Evolutionary conservation across 139 green algal species (phyloP).

Genomic region (Micractinium sp.): DNA sequence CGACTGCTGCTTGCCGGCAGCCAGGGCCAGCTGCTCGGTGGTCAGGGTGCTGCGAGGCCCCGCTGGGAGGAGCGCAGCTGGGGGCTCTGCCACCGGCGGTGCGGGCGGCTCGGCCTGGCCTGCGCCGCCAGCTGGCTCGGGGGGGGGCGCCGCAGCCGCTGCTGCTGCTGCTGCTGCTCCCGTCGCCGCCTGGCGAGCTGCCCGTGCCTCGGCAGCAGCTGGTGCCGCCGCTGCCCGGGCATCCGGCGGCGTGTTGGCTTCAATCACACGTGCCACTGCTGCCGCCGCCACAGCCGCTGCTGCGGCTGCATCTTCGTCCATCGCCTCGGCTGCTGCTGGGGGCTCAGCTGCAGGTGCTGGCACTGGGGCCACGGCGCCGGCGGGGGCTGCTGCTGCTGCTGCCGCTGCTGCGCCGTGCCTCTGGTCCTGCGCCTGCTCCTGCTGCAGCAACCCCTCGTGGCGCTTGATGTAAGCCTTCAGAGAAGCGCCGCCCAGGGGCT

Average conservation of each 20-base stretch:
- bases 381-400: background rate
- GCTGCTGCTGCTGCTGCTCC: no score
- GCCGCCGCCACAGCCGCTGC: background rate
- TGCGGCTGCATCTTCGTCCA: background rate
- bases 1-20: background rate
- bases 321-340: background rate
- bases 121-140: no score
- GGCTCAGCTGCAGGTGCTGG: background rate
- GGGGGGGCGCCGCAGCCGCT: no score
- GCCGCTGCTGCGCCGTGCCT: background rate
- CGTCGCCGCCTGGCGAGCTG: no score
- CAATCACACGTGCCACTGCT: background rate
- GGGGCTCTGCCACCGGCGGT: no score
- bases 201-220: background rate
- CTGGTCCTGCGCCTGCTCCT: background rate
- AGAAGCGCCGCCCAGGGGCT: constrained; percentile 9
- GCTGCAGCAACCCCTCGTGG: background rate
- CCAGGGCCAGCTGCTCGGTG: background rate
- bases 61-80: no score
- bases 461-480: constrained; percentile 12
- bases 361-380: no score
- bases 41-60: no score
- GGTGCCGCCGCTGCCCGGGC: background rate
- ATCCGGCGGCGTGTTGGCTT: background rate
- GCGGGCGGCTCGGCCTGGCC: no score